Percentiles rank a stretch among this genome's conserved stretches.
Conservation (phyloP, 139 green algal genomes). For the Coelastrella sp. region DNA sequence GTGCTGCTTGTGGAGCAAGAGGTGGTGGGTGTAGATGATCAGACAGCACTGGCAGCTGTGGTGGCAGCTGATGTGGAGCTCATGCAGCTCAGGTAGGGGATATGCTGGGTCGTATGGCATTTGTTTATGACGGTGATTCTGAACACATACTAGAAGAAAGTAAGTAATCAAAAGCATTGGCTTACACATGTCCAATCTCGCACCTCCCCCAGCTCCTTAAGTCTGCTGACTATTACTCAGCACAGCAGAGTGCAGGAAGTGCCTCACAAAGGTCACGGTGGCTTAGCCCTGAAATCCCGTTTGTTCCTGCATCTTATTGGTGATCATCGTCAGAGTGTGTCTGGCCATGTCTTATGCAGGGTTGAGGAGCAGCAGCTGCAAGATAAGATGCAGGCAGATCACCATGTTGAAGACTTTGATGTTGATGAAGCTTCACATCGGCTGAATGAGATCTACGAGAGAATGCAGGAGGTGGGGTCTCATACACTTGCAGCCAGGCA, state of each 20-base stretch:
- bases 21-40: constrained; percentile 55
- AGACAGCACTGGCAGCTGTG: constrained; percentile 82
- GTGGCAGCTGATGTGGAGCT: constrained; percentile 96
- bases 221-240: too few species aligned
- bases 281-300: too few species aligned
- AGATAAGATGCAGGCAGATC: constrained; percentile 45
- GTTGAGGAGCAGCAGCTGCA: constrained; percentile 45
- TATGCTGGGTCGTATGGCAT: neutral
- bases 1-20: constrained; percentile 97
- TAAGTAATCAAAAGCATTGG: too few species aligned
- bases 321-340: too few species aligned
- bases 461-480: constrained; percentile 74
- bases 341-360: neutral
- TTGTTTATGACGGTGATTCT: too few species aligned
- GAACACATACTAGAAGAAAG: too few species aligned
- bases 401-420: constrained; percentile 47
- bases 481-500: too few species aligned
- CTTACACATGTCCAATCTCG: too few species aligned
- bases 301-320: too few species aligned
- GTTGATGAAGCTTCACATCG: constrained; percentile 62
- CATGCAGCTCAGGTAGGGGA: constrained; percentile 79
- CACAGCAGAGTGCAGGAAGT: too few species aligned
- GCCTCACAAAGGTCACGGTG: too few species aligned
- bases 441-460: constrained; percentile 95
- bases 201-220: too few species aligned